Conservation (phyloP, 495 filamentous ascomycete genomes). For the Chaetomium cochliodes region DNA sequence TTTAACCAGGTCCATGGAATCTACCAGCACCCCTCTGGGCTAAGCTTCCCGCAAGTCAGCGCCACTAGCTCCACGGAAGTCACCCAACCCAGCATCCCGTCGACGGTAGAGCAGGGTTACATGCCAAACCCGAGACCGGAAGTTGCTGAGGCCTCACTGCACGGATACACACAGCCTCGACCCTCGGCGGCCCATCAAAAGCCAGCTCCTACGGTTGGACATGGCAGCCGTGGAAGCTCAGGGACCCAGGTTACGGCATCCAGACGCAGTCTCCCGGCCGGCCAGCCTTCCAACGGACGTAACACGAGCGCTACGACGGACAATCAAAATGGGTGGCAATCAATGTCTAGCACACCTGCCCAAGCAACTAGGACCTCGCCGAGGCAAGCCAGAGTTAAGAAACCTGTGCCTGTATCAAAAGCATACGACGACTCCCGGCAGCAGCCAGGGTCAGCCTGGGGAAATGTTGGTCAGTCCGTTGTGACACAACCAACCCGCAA, state of each 20-base stretch:
- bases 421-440: conserved; percentile 30
- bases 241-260: neutral
- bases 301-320: conserved; percentile 1
- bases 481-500: conserved; percentile 16
- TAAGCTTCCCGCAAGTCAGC: conserved; percentile 24
- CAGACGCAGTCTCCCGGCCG: conserved; percentile 16
- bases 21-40: conserved; percentile 27
- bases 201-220: neutral
- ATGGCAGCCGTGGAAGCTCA: neutral
- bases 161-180: conserved; percentile 18
- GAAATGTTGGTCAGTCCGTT: conserved; percentile 15
- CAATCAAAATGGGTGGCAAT: conserved; percentile 22
- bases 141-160: conserved; percentile 15
- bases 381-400: conserved; percentile 23
- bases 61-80: conserved; percentile 7
- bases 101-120: conserved; percentile 17
- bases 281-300: conserved; percentile 9
- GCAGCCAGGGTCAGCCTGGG: conserved; percentile 27
- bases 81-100: conserved; percentile 8
- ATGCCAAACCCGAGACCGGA: conserved; percentile 17
- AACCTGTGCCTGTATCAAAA: conserved; percentile 17
- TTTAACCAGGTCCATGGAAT: conserved; percentile 21
- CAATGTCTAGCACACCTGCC: conserved; percentile 16
- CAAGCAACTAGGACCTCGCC: conserved; percentile 25
- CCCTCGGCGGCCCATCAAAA: conserved; percentile 11